Conservation (phyloP, 306 rosid species). For the Pyrus pyrifolia region DNA sequence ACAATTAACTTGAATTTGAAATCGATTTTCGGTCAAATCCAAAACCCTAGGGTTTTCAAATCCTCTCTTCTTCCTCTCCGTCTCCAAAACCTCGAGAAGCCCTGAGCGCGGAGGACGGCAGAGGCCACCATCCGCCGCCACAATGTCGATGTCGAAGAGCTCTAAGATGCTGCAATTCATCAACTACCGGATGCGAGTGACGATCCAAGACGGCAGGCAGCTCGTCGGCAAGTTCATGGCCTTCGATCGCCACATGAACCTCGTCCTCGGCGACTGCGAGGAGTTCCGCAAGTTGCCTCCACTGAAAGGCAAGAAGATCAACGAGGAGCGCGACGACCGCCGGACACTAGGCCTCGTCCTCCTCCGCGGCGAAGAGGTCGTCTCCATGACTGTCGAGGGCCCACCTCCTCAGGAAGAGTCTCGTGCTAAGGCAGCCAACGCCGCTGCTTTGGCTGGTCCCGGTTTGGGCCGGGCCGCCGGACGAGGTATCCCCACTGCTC, state of each 20-base stretch:
- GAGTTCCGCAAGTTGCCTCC: conserved; percentile 98
- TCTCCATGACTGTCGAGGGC: conserved; percentile 98
- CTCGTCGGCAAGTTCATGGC: conserved; percentile 98
- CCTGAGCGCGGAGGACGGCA: not conserved
- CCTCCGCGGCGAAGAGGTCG: conserved; percentile 97
- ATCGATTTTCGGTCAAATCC: not conserved
- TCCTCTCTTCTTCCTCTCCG: not conserved
- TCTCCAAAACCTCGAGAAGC: not conserved
- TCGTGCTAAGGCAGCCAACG: conserved; percentile 73
- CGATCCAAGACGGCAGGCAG: conserved; percentile 96
- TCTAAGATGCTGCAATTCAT: conserved; percentile 97
- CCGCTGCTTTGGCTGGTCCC: conserved; percentile 81
- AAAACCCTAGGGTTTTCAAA: conserved; percentile 6
- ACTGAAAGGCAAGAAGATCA: conserved; percentile 59
- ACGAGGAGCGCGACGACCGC: conserved; percentile 85
- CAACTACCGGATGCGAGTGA: conserved; percentile 89
- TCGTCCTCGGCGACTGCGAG: conserved; percentile 93
- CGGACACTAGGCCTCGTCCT: conserved; percentile 96
- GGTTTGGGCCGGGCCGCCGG: conserved; percentile 90
- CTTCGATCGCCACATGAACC: conserved; percentile 99
- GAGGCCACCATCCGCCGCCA: conserved; percentile 4
- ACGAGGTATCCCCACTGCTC: conserved; percentile 73
- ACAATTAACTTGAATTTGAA: not conserved
- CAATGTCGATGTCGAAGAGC: conserved; percentile 99
- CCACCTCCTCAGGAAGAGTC: conserved; percentile 95